Base-by-base conservation (phyloP, 306 rosid species). In the Rosa multiflora region DNA sequence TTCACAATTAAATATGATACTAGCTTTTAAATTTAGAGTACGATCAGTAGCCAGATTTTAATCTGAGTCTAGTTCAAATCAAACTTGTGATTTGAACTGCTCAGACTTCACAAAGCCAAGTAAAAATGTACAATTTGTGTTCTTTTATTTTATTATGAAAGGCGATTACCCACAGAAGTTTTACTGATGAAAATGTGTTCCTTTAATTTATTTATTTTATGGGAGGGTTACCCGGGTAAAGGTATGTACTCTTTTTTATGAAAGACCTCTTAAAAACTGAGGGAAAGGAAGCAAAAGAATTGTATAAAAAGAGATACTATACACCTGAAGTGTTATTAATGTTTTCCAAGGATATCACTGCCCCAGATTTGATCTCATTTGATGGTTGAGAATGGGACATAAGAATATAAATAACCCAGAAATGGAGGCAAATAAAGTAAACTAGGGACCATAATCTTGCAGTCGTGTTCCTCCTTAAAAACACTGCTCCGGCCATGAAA, bases 351-450 rank as follows among this genome's bases (percentile, higher is more conserved):
- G 99, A 96, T 76, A 93, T 56, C 76, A 86, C 91, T 12, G 98
- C 97, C 56, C 96, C 99, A 47, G 97, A 96, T 84, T 70, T 87
- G 59, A 88, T 78, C 82, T 85, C 94, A 53, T 83, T 74, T 76
- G 97, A 85, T 40, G 89, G 88, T 49, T 85, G 78, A 67, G 97
- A 89, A 78, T 87, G 89, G 53, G 96, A 93, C 85, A 84, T 72
- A 20, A 95, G 87, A 86, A 95, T 91, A 72, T 95, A 95, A 74
- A 91, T 80, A 69, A 95, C 97, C 99, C 99, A 95, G 29, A 91
- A 82, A 83, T 93, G 99, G 88, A 95, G 99, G 86, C 93, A 91
- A 21, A 90, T 76, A 73, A 95, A 82, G 89, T 95, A 95, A 69
- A 91, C 86, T 80, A 86, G n/a, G 42, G 93, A 88, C 94, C 96